phyloP scores from a whole-genome alignment of 768 basidiomycete species.

The Dacryopinax spathularia region DNA sequence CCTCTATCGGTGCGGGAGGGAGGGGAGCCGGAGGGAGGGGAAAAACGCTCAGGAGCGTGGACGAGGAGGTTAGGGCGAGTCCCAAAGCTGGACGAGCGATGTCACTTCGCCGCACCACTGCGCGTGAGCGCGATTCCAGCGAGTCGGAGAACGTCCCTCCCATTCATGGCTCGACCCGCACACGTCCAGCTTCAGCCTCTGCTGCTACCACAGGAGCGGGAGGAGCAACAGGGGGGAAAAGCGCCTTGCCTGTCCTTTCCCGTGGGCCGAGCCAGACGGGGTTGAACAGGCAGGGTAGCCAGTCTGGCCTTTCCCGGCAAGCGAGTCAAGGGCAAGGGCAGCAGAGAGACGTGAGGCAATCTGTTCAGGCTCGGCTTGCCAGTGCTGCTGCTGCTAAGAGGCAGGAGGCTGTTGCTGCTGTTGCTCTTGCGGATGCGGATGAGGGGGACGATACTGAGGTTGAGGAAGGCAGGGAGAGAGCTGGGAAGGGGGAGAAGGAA shows the following conservation, averaged over 20 bases:
- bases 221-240: too few species aligned
- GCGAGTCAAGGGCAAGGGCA: too few species aligned
- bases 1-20: too few species aligned
- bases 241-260: neutral
- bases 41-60: too few species aligned
- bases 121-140: neutral
- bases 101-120: neutral
- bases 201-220: too few species aligned
- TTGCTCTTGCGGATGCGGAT: neutral
- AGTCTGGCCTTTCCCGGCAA: too few species aligned
- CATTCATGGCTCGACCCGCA: neutral
- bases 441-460: neutral
- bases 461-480: conserved; percentile 1
- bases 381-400: neutral
- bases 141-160: neutral
- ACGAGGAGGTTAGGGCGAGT: too few species aligned
- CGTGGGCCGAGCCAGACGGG: neutral
- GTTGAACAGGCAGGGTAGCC: neutral
- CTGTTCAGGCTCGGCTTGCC: too few species aligned
- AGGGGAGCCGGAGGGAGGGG: too few species aligned
- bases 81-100: neutral
- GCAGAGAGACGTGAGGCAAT: too few species aligned
- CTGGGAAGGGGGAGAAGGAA: conserved; percentile 1
- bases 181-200: neutral
- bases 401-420: neutral